These are phyloP conservation scores for Neostapfia colusana DNA, from an alignment of 176 grass and related monocot genomes.

Conservation along the genomic window DNA sequence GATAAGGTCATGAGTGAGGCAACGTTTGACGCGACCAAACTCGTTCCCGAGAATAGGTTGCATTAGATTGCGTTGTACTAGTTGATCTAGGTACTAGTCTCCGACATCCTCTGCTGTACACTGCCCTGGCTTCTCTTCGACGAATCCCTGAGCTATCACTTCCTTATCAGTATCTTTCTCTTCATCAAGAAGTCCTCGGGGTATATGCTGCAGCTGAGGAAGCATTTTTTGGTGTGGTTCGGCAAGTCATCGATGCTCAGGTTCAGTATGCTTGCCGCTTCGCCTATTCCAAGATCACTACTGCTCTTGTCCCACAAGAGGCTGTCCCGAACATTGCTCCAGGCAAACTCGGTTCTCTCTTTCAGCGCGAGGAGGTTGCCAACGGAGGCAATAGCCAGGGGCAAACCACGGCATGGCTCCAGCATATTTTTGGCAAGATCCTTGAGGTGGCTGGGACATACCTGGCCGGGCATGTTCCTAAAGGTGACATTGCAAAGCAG, in stretches of 20 bases:
- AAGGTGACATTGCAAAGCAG: not conserved
- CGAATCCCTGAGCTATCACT: constrained; percentile 23
- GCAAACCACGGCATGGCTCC: constrained; percentile 4
- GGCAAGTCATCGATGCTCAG: constrained; percentile 40
- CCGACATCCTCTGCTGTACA: constrained; percentile 14
- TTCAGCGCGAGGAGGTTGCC: not conserved
- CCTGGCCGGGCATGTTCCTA: accelerated
- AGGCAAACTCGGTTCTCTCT: not conserved
- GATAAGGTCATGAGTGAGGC: constrained; percentile 1
- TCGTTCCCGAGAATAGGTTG: not conserved
- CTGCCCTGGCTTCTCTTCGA: not conserved
- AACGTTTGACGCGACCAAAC: not conserved
- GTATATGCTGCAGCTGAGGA: constrained; percentile 36
- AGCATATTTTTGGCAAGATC: not conserved
- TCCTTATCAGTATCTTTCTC: constrained; percentile 19
- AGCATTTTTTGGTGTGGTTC: constrained; percentile 29
- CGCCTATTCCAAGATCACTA: not conserved
- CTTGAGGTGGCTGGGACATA: not conserved
- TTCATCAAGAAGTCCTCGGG: constrained; percentile 14
- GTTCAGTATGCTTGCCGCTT: not conserved
- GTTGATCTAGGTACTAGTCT: constrained; percentile 6
- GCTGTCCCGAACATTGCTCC: not conserved
- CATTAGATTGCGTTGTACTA: constrained; percentile 5
- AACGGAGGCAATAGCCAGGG: constrained; percentile 32
- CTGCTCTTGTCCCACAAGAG: not conserved